These are phyloP conservation scores for Plasmodium knowlesi DNA, from an alignment of 169 alveolate species.

Conservation along the genomic window DNA sequence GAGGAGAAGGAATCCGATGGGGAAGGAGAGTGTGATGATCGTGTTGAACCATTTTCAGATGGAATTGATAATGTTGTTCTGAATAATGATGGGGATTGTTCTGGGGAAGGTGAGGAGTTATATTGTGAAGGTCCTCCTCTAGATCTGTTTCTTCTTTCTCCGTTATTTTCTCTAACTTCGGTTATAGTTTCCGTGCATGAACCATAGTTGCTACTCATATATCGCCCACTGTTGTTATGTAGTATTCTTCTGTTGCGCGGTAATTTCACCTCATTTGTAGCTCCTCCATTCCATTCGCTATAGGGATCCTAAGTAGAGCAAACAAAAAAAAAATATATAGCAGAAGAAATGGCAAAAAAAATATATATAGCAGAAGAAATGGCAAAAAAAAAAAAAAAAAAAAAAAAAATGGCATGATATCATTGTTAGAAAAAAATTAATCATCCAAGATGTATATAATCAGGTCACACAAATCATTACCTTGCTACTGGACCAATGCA, in stretches of 20 bases:
- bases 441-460: too few species aligned
- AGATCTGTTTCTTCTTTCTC: neutral
- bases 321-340: neutral
- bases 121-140: neutral
- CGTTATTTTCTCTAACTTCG: neutral
- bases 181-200: neutral
- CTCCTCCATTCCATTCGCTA: neutral
- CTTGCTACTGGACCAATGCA: neutral
- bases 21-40: neutral
- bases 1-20: neutral
- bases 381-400: too few species aligned
- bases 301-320: neutral
- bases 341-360: too few species aligned
- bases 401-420: too few species aligned
- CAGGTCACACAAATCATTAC: neutral
- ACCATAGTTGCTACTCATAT: neutral
- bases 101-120: neutral
- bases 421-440: too few species aligned
- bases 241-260: neutral
- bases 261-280: neutral
- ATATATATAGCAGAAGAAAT: neutral
- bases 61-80: neutral
- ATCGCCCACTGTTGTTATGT: neutral
- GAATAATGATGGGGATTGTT: neutral
- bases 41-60: neutral